These are phyloP conservation scores for Nakaseomyces uthaithaninus DNA, from an alignment of 1,139 yeast genomes.

Conservation along the genomic window DNA sequence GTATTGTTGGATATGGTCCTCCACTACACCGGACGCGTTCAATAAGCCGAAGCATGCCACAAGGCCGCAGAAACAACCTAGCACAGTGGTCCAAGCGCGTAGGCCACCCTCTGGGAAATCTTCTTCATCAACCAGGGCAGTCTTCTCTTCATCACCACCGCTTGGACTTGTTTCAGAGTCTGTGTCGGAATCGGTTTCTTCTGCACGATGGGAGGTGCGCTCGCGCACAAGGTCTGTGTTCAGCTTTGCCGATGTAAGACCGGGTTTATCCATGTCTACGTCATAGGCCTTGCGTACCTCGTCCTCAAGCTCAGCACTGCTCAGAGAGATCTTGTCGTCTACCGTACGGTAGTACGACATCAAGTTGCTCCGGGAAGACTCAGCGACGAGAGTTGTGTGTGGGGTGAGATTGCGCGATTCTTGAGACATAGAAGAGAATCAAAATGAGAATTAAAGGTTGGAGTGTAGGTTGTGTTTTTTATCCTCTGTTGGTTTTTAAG, in stretches of 20 bases:
- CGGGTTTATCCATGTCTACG: not conserved
- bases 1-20: slow-evolving; percentile 47
- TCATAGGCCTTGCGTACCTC: not conserved
- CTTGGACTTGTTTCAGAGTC: not conserved
- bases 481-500: not conserved
- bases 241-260: not conserved
- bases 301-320: slow-evolving; percentile 2
- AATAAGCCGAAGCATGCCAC: slow-evolving; percentile 52
- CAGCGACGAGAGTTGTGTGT: slow-evolving; percentile 3
- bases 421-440: too few relatives aligned
- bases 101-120: slow-evolving; percentile 48
- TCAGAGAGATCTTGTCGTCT: slow-evolving; percentile 3
- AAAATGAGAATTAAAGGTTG: too few relatives aligned
- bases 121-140: slow-evolving; percentile 13
- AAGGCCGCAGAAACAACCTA: slow-evolving; percentile 52
- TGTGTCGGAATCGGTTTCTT: slow-evolving; percentile 1
- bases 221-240: not conserved
- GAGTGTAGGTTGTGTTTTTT: not conserved
- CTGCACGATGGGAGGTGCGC: not conserved
- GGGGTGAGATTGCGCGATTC: slow-evolving; percentile 4
- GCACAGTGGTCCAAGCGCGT: slow-evolving; percentile 46
- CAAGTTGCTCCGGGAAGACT: slow-evolving; percentile 1
- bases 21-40: slow-evolving; percentile 56
- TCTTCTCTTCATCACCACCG: not conserved
- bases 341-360: slow-evolving; percentile 2